Evolutionary conservation across 2,329 filamentous ascomycete species (phyloP), one percentile per base, ranked within the genome.

Genomic region (Tolypocladium endophyticum): DNA sequence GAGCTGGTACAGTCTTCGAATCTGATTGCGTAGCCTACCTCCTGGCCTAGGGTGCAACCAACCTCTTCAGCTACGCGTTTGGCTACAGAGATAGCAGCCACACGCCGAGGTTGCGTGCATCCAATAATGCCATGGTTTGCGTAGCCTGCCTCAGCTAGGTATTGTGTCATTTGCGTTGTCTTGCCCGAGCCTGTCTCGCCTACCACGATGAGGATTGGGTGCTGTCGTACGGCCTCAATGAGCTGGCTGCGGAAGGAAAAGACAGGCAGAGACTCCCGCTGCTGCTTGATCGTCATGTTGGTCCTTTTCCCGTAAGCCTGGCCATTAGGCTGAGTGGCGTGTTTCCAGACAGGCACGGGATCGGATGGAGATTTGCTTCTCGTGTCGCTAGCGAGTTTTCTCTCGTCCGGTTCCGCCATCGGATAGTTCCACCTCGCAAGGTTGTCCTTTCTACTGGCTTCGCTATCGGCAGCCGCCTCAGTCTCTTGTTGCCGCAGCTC

Each of bases 101-200:
- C 94, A 81, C 94, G 91, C 71, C 94, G 90, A 57, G 94, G 94
- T 67, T 99, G 94, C 0, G 94, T 99, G 71, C 94, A 99, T 1
- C 94, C 94, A 55, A 99, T 94, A 61, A 97, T 88, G 38, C 92
- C 91, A 61, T 88, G 78, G 65, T 95, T 89, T 1, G 87, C 88
- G 69, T 94, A 97, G 0, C 94, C 94, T 55, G 85, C 92, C 74
- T 99, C 94, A 0, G 92, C 93, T n/a, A 99, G 81, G 66, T 95
- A 99, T 65, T 99, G 94, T 0, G 94, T 97, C 59, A 99, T 73
- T 71, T 99, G 94, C 0, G 94, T 99, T 0, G 94, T 99, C 75
- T 99, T 99, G 65, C 94, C 94, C 0, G 92, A 97, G 18, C 94
- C 94, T 57, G 94, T 99, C 72, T 99, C 94, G 67, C 94, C 94